phyloP scores from a whole-genome alignment of 306 rosid species.

The Oemleria cerasiformis region DNA sequence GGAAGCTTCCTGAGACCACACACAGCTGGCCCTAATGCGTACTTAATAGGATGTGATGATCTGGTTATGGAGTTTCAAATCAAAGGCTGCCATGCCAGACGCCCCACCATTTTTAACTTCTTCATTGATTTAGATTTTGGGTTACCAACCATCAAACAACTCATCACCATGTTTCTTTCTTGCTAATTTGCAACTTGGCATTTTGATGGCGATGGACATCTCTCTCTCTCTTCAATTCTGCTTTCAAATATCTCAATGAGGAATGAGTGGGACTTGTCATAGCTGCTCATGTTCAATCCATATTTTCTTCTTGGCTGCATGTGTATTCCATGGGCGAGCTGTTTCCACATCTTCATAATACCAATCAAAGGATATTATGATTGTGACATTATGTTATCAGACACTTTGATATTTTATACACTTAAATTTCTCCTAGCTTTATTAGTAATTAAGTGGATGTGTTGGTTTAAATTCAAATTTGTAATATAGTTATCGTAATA shows the following conservation, averaged over 20 bases:
- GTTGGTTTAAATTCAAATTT: too few relatives aligned
- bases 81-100: too few relatives aligned
- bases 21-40: neutral
- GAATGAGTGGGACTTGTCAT: neutral
- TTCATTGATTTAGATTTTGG: neutral
- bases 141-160: neutral
- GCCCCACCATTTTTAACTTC: too few relatives aligned
- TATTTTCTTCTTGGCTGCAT: neutral
- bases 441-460: too few relatives aligned
- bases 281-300: neutral
- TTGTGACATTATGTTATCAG: too few relatives aligned
- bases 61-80: too few relatives aligned
- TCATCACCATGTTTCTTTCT: neutral
- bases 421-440: too few relatives aligned
- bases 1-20: too few relatives aligned
- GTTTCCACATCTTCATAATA: neutral
- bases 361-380: too few relatives aligned
- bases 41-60: too few relatives aligned
- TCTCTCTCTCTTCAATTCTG: neutral
- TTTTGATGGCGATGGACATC: neutral
- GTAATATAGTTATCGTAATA: too few relatives aligned
- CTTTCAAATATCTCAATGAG: neutral
- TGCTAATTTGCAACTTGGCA: neutral
- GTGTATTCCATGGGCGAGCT: neutral
- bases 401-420: too few relatives aligned